Percentiles rank a stretch among this genome's conserved stretches.
phyloP scores from a whole-genome alignment of 805 yeast genomes.

The Saccharomycopsis malanga region DNA sequence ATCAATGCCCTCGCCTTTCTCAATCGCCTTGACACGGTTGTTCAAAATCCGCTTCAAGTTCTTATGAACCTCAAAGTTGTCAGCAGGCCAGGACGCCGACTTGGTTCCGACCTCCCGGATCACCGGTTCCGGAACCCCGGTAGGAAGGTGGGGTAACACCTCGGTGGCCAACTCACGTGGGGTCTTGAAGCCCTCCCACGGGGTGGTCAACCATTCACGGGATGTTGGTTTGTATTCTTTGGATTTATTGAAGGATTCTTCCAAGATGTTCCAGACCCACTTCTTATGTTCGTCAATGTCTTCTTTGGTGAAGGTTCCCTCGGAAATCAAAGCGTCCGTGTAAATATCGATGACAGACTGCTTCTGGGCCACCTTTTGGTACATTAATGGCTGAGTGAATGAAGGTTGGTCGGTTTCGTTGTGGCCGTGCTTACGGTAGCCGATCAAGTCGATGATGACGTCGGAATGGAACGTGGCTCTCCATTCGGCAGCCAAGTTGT shows the following conservation, averaged over 20 bases:
- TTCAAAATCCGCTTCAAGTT: conserved; percentile 91
- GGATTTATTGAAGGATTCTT: conserved; percentile 81
- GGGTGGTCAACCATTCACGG: conserved; percentile 96
- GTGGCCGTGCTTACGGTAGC: conserved; percentile 98
- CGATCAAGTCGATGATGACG: conserved; percentile 93
- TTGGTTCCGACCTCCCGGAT: conserved; percentile 73
- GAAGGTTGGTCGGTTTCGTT: conserved; percentile 99
- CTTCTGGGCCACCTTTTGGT: conserved; percentile 83
- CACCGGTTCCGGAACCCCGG: conserved; percentile 68
- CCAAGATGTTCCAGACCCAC: conserved; percentile 95
- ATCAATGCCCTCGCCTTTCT: conserved; percentile 89
- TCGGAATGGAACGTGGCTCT: conserved; percentile 95
- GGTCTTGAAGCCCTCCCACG: conserved; percentile 98
- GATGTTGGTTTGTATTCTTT: conserved; percentile 87
- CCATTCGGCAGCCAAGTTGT: conserved; percentile 98
- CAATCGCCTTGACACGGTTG: conserved; percentile 79
- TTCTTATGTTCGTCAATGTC: conserved; percentile 94
- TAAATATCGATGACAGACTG: conserved; percentile 83
- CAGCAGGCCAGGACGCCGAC: conserved; percentile 78
- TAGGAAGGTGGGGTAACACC: conserved; percentile 91
- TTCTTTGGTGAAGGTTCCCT: conserved; percentile 81
- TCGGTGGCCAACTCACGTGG: conserved; percentile 96
- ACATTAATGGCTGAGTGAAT: conserved; percentile 98
- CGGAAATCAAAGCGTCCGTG: conserved; percentile 68
- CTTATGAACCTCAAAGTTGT: conserved; percentile 82